Conservation (phyloP, 768 basidiomycete species). For the Boletus patriciae region DNA sequence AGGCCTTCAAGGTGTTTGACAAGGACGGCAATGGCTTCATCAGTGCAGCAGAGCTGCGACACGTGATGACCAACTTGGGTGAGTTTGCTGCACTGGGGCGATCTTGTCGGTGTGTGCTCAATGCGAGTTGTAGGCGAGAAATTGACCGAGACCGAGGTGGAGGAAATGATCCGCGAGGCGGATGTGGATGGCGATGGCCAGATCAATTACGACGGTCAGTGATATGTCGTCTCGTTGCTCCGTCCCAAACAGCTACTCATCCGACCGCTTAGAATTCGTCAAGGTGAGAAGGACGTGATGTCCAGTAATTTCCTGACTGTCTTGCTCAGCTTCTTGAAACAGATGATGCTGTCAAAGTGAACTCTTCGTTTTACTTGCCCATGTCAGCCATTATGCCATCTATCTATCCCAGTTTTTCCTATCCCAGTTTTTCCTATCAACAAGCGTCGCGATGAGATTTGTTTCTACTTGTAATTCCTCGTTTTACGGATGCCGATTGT, state of each 20-base stretch:
- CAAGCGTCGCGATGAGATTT: background rate
- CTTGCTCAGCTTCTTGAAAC: constrained; percentile 15
- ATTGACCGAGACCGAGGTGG: constrained; percentile 81
- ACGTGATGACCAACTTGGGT: constrained; percentile 92
- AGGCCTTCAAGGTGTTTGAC: constrained; percentile 97
- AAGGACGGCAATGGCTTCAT: constrained; percentile 94
- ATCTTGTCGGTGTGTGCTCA: background rate
- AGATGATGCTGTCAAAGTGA: constrained; percentile 80
- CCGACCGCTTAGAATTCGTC: constrained; percentile 61
- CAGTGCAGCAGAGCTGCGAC: constrained; percentile 79
- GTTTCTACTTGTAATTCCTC: constrained; percentile 11
- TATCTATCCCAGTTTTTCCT: constrained; percentile 1
- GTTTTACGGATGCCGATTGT: background rate
- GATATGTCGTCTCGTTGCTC: background rate
- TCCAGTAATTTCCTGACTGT: constrained; percentile 3
- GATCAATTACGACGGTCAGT: constrained; percentile 79
- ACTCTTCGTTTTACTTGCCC: constrained; percentile 13
- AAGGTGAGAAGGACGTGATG: constrained; percentile 44
- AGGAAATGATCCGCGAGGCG: constrained; percentile 97
- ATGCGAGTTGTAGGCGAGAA: constrained; percentile 64
- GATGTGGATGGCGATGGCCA: constrained; percentile 95
- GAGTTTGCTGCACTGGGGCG: constrained; percentile 18
- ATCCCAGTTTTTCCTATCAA: constrained; percentile 4
- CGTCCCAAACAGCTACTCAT: constrained; percentile 1
- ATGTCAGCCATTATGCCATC: constrained; percentile 13